These are phyloP conservation scores for Penicillium robsamsonii DNA, from an alignment of 495 filamentous ascomycete genomes.

Conservation along the genomic window DNA sequence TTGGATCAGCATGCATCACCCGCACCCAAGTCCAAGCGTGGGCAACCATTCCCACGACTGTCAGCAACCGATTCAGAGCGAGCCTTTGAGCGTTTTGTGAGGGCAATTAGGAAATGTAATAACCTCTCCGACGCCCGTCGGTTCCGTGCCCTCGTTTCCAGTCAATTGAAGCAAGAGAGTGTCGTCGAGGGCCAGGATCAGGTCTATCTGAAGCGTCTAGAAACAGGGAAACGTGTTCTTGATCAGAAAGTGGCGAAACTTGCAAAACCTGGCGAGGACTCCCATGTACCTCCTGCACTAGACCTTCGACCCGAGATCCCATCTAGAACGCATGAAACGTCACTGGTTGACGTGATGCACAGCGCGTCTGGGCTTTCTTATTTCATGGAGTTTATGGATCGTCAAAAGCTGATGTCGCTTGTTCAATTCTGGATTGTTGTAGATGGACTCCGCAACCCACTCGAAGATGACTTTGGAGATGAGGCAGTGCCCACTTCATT, in stretches of 20 bases:
- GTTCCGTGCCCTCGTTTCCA: conserved; percentile 88
- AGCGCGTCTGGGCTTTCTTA: conserved; percentile 89
- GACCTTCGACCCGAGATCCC: conserved; percentile 37
- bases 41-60: conserved; percentile 65
- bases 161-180: conserved; percentile 82
- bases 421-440: conserved; percentile 99
- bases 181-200: conserved; percentile 75
- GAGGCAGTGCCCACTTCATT: conserved; percentile 62
- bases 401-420: conserved; percentile 76
- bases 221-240: conserved; percentile 84
- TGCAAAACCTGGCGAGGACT: conserved; percentile 58
- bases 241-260: conserved; percentile 87
- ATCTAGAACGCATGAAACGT: conserved; percentile 65
- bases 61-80: conserved; percentile 74
- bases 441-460: conserved; percentile 91
- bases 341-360: conserved; percentile 78
- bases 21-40: conserved; percentile 61
- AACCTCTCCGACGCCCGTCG: conserved; percentile 93
- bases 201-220: conserved; percentile 80
- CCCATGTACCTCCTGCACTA: conserved; percentile 34
- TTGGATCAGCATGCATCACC: conserved; percentile 94
- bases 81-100: conserved; percentile 90
- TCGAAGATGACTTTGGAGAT: conserved; percentile 81
- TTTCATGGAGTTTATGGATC: conserved; percentile 99
- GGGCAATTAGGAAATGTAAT: conserved; percentile 81